Conservation (phyloP, 2,329 filamentous ascomycete genomes). For the Boeremia lycopersici region DNA sequence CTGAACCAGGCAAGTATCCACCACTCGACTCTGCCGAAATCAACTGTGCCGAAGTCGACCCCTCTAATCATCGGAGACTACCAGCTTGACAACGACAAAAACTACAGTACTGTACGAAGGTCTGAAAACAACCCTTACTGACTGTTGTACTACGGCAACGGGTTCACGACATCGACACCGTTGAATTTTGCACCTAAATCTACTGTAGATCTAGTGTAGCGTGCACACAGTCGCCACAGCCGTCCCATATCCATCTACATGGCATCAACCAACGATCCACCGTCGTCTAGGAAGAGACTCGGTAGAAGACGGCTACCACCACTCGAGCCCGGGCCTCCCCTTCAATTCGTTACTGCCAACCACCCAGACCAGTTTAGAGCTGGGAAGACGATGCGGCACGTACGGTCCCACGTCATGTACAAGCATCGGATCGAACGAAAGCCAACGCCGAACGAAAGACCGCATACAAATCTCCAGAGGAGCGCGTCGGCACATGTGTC, state of each 20-base stretch:
- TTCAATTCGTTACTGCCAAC: constrained; percentile 43
- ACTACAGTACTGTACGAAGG: not conserved
- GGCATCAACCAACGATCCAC: constrained; percentile 29
- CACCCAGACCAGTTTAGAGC: constrained; percentile 44
- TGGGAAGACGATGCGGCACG: constrained; percentile 39
- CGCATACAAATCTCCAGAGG: constrained; percentile 4
- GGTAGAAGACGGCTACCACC: constrained; percentile 41
- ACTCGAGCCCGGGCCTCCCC: constrained; percentile 37
- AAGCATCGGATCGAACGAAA: constrained; percentile 34
- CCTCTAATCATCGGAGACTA: not conserved
- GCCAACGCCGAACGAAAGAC: constrained; percentile 14
- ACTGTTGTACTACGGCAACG: not conserved
- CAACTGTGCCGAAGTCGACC: not conserved
- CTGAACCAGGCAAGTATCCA: constrained; percentile 1
- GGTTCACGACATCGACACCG: not conserved
- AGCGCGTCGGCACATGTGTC: constrained; percentile 15
- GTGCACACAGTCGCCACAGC: not conserved
- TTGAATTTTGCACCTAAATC: not conserved
- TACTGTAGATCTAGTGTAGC: not conserved
- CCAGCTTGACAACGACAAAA: not conserved
- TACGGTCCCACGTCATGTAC: constrained; percentile 48
- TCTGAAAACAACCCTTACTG: not conserved
- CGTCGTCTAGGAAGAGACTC: constrained; percentile 31
- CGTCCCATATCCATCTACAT: constrained; percentile 14
- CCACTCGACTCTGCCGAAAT: not conserved